phyloP scores from a whole-genome alignment of 2,329 filamentous ascomycete genomes.

The Decorospora gaudefroyi region DNA sequence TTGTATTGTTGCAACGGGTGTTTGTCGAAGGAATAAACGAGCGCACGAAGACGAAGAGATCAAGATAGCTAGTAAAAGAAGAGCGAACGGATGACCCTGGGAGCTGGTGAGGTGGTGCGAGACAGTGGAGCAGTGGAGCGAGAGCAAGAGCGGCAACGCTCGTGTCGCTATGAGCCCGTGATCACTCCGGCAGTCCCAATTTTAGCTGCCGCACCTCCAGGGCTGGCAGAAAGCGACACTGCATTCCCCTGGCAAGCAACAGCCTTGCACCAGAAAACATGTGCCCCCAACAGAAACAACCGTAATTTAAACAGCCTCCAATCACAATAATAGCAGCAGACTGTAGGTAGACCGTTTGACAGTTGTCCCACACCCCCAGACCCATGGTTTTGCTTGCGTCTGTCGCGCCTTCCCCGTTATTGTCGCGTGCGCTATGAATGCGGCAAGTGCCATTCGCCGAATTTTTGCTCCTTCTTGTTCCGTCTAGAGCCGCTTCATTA shows the following conservation, averaged over 20 bases:
- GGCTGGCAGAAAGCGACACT: slow-evolving; percentile 6
- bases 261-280: slow-evolving; percentile 11
- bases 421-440: not conserved
- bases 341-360: no score
- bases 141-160: slow-evolving; percentile 9
- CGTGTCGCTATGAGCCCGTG: not conserved
- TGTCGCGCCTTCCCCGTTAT: slow-evolving; percentile 1
- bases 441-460: slow-evolving; percentile 12
- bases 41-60: not conserved
- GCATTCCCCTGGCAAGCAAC: not conserved
- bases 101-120: slow-evolving; percentile 3
- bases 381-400: slow-evolving; percentile 2
- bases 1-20: slow-evolving; percentile 11
- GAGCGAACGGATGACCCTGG: slow-evolving; percentile 9
- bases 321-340: not conserved
- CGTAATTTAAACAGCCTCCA: not conserved
- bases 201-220: slow-evolving; percentile 1
- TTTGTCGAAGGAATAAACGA: slow-evolving; percentile 10
- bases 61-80: no score
- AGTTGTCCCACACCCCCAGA: not conserved
- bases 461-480: slow-evolving; percentile 9
- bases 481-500: slow-evolving; percentile 9
- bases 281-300: slow-evolving; percentile 18
- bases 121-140: slow-evolving; percentile 5
- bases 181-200: slow-evolving; percentile 6